Evolutionary conservation across 2,329 filamentous ascomycete genomes (phyloP).

Genomic region (Penicillium digitatum): DNA sequence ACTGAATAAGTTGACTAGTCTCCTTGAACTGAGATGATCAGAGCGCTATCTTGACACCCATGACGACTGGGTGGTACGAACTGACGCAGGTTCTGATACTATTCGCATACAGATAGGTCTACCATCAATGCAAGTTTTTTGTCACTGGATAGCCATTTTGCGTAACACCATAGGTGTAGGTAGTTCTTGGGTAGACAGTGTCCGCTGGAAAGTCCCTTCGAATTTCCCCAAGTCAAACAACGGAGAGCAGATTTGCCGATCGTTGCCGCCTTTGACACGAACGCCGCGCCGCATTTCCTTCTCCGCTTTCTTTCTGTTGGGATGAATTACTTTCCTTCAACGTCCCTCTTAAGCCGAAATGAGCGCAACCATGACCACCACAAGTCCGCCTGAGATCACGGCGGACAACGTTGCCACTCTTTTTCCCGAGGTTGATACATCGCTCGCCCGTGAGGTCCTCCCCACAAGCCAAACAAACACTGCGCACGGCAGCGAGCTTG

Average conservation of each 20-base stretch:
- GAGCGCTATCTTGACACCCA: neutral
- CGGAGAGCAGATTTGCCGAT: constrained; percentile 8
- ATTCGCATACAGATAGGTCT: neutral
- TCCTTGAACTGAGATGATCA: constrained; percentile 7
- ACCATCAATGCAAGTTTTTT: neutral
- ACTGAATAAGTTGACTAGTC: constrained; percentile 5
- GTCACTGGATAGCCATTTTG: neutral
- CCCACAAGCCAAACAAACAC: constrained; percentile 40
- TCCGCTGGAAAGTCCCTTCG: neutral
- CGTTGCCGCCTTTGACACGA: constrained; percentile 12
- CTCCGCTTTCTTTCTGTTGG: constrained; percentile 3
- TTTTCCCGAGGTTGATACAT: constrained; percentile 75
- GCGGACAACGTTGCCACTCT: constrained; percentile 81
- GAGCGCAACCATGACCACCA: constrained; percentile 49
- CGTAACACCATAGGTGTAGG: neutral
- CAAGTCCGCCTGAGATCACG: constrained; percentile 62
- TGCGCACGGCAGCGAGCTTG: constrained; percentile 64
- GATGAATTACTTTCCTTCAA: neutral
- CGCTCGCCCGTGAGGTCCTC: constrained; percentile 51
- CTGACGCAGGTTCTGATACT: no score
- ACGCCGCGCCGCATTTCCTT: constrained; percentile 6
- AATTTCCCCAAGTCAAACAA: neutral
- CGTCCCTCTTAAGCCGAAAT: constrained; percentile 19
- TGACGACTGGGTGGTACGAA: neutral
- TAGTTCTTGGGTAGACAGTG: neutral